These are phyloP conservation scores for Fagus sylvatica DNA, from an alignment of 306 rosid species.

Conservation along the genomic window DNA sequence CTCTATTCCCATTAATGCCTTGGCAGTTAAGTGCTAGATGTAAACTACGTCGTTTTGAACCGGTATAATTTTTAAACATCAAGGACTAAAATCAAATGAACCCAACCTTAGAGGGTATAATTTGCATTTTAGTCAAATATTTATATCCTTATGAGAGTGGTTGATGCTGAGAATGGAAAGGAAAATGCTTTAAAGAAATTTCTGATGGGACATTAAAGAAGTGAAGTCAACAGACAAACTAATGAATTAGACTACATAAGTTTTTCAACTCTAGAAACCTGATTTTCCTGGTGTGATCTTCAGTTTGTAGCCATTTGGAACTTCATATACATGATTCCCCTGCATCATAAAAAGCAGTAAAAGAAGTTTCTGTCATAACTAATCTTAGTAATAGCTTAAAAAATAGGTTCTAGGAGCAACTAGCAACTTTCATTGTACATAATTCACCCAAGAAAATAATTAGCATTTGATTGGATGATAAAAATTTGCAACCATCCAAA, in stretches of 20 bases:
- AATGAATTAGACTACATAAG: background rate
- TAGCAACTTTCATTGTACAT: background rate
- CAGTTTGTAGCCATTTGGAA: constrained; percentile 81
- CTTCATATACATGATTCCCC: constrained; percentile 88
- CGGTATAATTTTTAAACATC: too few species aligned
- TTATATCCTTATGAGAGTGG: constrained; percentile 10
- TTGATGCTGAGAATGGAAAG: constrained; percentile 1
- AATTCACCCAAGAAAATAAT: background rate
- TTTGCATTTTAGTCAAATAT: too few species aligned
- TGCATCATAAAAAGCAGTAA: constrained; percentile 38
- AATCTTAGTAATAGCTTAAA: background rate
- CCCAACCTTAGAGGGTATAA: too few species aligned
- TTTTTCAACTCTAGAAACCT: constrained; percentile 43
- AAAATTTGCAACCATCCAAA: background rate
- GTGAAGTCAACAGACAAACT: background rate
- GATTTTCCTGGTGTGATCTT: constrained; percentile 60
- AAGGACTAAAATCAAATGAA: too few species aligned
- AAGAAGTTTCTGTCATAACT: constrained; percentile 2
- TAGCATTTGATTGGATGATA: background rate
- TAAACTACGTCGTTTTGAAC: too few species aligned
- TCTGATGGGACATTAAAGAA: background rate
- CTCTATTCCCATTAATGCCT: too few species aligned
- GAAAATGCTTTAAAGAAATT: background rate
- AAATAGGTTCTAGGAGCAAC: background rate
- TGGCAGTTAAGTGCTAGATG: too few species aligned